These are phyloP conservation scores for Zymoseptoria tritici DNA, from an alignment of 2,329 filamentous ascomycete species.

Conservation along the genomic window DNA sequence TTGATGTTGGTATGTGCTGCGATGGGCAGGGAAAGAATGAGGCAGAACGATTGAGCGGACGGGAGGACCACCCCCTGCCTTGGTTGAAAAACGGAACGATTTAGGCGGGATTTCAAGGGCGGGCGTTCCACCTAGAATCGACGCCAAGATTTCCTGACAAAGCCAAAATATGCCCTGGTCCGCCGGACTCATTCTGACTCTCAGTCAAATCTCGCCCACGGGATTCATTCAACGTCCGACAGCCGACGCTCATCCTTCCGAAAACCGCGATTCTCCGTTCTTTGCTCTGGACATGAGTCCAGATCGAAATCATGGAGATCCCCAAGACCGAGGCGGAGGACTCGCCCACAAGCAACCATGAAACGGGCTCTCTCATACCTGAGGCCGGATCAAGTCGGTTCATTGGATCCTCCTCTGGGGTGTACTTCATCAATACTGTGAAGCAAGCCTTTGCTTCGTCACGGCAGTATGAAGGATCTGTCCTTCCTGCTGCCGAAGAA, in stretches of 20 bases:
- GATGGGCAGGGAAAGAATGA: conserved; percentile 1
- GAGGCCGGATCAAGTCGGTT: conserved; percentile 28
- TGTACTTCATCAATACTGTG: conserved; percentile 50
- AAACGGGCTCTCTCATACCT: conserved; percentile 14
- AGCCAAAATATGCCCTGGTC: too few species aligned
- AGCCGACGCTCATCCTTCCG: neutral
- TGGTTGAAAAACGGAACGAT: too few species aligned
- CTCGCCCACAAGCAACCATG: conserved; percentile 15
- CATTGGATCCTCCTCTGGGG: conserved; percentile 46
- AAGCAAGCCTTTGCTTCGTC: conserved; percentile 42
- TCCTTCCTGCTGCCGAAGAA: conserved; percentile 13
- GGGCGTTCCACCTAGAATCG: too few species aligned
- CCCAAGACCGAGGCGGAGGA: conserved; percentile 9
- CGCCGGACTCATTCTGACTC: too few species aligned
- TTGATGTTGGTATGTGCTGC: neutral
- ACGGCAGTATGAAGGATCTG: conserved; percentile 1
- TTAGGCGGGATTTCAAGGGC: too few species aligned
- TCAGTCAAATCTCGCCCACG: too few species aligned
- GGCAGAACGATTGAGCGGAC: neutral
- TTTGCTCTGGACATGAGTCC: neutral
- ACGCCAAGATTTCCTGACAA: too few species aligned
- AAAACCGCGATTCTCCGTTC: neutral
- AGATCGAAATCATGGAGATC: neutral
- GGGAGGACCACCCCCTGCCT: too few species aligned
- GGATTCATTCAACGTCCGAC: neutral